Percentiles rank a stretch among this genome's conserved stretches.
Evolutionary conservation across 2,329 filamentous ascomycete genomes (phyloP).

Genomic region (Fusarium sp.): DNA sequence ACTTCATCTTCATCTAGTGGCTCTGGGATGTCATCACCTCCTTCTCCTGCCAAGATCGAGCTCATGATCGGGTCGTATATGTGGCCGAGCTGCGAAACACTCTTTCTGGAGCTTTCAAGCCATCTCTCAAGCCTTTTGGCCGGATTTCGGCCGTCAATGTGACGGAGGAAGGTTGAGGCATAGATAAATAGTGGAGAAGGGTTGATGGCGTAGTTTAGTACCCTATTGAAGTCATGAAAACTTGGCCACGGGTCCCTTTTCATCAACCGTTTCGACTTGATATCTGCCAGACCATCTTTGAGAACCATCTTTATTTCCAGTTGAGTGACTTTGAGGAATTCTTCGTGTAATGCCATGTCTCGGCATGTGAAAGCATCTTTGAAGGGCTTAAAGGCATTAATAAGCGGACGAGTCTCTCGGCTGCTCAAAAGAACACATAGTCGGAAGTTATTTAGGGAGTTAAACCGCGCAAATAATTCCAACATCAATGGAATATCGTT

Average conservation of each 20-base stretch:
- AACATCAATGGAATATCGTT: no score
- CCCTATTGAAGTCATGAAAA: background rate
- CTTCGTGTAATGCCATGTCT: background rate
- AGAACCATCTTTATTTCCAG: conserved; percentile 8
- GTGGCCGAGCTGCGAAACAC: conserved; percentile 1
- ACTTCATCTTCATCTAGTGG: background rate
- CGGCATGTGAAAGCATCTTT: background rate
- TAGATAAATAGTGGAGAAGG: conserved; percentile 5
- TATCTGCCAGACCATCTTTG: background rate
- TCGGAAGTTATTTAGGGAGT: background rate
- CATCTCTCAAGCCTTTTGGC: background rate
- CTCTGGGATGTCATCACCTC: background rate
- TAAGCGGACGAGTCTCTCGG: background rate
- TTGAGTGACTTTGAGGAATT: conserved; percentile 3
- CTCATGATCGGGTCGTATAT: conserved; percentile 2
- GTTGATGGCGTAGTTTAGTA: background rate
- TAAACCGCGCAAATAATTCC: no score
- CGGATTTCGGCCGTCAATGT: background rate
- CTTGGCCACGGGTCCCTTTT: conserved; percentile 1
- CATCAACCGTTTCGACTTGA: conserved; percentile 1
- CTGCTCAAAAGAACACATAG: conserved; percentile 3
- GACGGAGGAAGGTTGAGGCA: conserved; percentile 10
- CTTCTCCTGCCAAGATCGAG: background rate
- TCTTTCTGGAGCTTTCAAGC: background rate
- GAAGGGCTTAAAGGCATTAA: background rate